Conservation (phyloP, 1,284 basidiomycete species). For the Cutaneotrichosporon sp. region DNA sequence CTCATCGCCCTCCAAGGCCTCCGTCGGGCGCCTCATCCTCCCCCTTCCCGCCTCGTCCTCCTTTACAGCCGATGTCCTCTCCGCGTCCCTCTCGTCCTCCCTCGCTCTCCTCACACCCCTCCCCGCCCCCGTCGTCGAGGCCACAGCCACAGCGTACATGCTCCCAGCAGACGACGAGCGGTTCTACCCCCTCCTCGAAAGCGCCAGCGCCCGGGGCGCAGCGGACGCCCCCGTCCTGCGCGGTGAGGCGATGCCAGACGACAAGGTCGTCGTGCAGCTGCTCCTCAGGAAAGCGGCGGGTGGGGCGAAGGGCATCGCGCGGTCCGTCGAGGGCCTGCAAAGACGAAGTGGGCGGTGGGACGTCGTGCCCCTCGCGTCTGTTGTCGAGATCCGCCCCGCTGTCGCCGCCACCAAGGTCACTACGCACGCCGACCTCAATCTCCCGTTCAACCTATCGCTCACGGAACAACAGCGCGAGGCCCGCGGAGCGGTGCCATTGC, state of each 20-base stretch:
- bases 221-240: constrained; percentile 25
- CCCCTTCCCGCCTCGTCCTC: constrained; percentile 57
- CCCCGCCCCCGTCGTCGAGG: constrained; percentile 61
- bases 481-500: constrained; percentile 72
- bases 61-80: constrained; percentile 56
- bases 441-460: constrained; percentile 74
- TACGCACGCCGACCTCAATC: constrained; percentile 56
- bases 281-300: constrained; percentile 42
- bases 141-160: constrained; percentile 56
- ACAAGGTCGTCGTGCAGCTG: constrained; percentile 26
- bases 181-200: constrained; percentile 37
- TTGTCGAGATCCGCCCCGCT: constrained; percentile 10
- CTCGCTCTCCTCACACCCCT: constrained; percentile 63
- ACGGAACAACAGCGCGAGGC: constrained; percentile 77
- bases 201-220: constrained; percentile 20
- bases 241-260: constrained; percentile 14
- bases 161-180: constrained; percentile 55
- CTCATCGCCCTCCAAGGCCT: no score
- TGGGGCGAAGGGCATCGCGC: constrained; percentile 44
- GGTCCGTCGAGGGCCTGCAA: constrained; percentile 26
- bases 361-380: constrained; percentile 4
- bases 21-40: constrained; percentile 57
- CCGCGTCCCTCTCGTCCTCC: constrained; percentile 62
- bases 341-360: background rate
- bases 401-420: constrained; percentile 23